Conservation (phyloP, 1,139 yeast genomes). For the Casaregolazyma lundiana region DNA sequence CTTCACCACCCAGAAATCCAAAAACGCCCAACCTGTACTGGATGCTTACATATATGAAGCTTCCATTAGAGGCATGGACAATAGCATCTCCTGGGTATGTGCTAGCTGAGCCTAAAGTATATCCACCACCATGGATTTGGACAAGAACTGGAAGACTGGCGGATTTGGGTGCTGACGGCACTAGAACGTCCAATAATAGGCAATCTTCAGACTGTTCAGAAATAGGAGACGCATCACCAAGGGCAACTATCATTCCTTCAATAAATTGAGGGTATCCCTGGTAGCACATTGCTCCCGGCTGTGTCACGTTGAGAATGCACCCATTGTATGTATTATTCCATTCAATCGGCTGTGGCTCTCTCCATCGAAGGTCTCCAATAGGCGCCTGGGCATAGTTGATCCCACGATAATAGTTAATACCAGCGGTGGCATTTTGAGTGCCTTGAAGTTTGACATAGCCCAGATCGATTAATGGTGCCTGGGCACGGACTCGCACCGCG, state of each 20-base stretch:
- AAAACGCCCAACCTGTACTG: conserved; percentile 34
- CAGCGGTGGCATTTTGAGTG: background rate
- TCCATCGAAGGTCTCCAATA: conserved; percentile 11
- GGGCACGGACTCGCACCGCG: too few species aligned
- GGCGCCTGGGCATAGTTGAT: conserved; percentile 12
- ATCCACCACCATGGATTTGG: conserved; percentile 18
- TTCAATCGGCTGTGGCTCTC: conserved; percentile 8
- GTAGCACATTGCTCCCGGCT: too few species aligned
- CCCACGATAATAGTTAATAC: conserved; percentile 4
- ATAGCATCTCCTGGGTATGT: conserved; percentile 8
- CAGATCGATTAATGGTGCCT: too few species aligned
- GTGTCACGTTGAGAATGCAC: background rate
- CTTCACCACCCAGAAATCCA: conserved; percentile 33
- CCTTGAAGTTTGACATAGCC: too few species aligned
- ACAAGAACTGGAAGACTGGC: conserved; percentile 14
- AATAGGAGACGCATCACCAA: too few species aligned
- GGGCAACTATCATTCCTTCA: too few species aligned
- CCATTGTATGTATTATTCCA: background rate
- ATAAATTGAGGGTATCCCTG: too few species aligned
- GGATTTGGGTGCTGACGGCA: conserved; percentile 17
- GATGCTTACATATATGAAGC: conserved; percentile 20
- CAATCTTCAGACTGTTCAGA: conserved; percentile 27
- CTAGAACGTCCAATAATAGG: conserved; percentile 20
- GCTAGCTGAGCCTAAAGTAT: conserved; percentile 9
- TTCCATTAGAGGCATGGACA: conserved; percentile 19